Percentiles rank a stretch among this genome's conserved stretches.
These are phyloP conservation scores for Peronosclerospora sorghi DNA, from an alignment of 352 stramenopile genomes.

Conservation along the genomic window DNA sequence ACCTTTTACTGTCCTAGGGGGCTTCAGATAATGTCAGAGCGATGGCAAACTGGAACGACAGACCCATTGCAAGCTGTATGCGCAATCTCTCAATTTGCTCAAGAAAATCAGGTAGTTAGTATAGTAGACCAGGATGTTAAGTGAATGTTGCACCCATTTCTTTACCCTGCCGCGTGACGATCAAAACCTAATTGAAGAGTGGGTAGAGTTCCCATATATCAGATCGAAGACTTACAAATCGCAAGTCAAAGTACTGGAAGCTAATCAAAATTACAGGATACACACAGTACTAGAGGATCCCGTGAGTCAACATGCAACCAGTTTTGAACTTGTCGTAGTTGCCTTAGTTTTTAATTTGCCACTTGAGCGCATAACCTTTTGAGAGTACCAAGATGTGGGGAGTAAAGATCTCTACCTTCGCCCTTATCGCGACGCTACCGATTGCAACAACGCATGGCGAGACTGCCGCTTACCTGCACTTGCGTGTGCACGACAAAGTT, in stretches of 20 bases:
- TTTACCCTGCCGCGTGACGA: no score
- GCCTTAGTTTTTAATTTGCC: slow-evolving; percentile 22
- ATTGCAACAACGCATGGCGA: slow-evolving; percentile 13
- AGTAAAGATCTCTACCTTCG: slow-evolving; percentile 20
- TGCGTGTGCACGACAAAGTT: slow-evolving; percentile 22
- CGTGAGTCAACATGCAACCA: slow-evolving; percentile 6
- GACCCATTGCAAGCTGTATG: no score
- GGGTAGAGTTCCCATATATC: slow-evolving; percentile 7
- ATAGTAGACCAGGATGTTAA: no score
- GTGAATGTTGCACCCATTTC: no score
- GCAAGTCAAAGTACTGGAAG: slow-evolving; percentile 9
- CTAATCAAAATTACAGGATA: no score
- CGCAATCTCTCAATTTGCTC: no score
- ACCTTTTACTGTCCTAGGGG: no score
- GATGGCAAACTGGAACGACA: no score
- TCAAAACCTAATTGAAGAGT: no score
- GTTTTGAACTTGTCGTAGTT: neutral
- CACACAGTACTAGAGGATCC: no score
- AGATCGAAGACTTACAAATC: slow-evolving; percentile 5
- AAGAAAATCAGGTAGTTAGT: no score
- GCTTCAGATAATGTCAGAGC: no score
- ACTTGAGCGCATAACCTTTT: neutral
- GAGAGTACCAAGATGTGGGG: slow-evolving; percentile 18
- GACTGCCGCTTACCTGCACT: slow-evolving; percentile 16
- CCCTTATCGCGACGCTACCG: slow-evolving; percentile 11